Base-by-base conservation (phyloP, 495 filamentous ascomycete species). In the Cercophora sp. region DNA sequence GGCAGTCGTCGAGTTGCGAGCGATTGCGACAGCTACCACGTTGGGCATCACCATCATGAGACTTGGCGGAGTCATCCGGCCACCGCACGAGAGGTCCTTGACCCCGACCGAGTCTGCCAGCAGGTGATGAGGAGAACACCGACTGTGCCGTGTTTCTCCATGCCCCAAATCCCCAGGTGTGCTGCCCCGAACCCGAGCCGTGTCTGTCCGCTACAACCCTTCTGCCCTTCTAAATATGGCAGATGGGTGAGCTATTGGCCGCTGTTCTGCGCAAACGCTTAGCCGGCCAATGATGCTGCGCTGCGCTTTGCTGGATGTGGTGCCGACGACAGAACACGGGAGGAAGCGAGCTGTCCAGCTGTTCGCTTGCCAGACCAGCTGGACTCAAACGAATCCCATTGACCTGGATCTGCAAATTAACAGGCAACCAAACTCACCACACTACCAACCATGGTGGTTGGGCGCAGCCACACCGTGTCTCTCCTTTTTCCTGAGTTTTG, bases 201-300 rank as follows among this genome's bases (percentile, higher is more conserved):
- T 41, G 37, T 41, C 18, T 20, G 37, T 41, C 20, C 37, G 37
- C 18, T 20, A 18, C 13, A 8, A 8, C 36, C 37, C 18, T 13
- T 13, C 29, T 32, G 8, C 29, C 29, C 29, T 32, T 32, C 29
- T 32, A 32, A 32, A 32, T 13, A 32, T 32, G 13, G 29, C 13
- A 32, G 29, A n/a, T n/a, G 29, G 13, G 8, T 6, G 29, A 32
- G 6, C 6, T 47, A 51, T 51, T 51, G 37, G 27, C 8, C 5
- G 15, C 26, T 16, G 11, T 15, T 46, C 44, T 47, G 25, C 25
- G 20, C 31, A 29, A 25, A 35, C 50, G 39, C 50, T 52, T 52
- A 45, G 8, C 25, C 50, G 13, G 37, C 47, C 47, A 50, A 50
- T 50, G 11, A 27, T n/a, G 18, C 49, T 19, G 16, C 51, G 36